Conservation (phyloP, 306 rosid genomes). For the Cucumis hystrix region DNA sequence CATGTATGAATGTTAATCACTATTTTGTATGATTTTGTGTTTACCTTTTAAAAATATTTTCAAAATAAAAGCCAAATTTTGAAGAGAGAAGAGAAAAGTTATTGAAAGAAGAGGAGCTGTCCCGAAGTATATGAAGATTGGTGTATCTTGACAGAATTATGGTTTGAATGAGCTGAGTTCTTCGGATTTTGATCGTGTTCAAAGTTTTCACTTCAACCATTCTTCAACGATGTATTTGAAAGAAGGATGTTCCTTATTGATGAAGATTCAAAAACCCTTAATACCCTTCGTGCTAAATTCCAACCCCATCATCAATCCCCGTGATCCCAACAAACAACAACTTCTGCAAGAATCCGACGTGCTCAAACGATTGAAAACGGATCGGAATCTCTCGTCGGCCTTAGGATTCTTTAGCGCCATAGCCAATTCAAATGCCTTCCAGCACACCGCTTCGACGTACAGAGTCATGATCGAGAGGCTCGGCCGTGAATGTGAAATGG, state of each 20-base stretch:
- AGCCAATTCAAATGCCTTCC: slow-evolving; percentile 48
- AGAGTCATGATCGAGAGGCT: slow-evolving; percentile 58
- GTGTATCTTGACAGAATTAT: neutral
- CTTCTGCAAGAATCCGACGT: slow-evolving; percentile 36
- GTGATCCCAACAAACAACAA: slow-evolving; percentile 11
- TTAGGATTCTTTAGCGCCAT: slow-evolving; percentile 49
- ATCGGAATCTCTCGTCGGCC: slow-evolving; percentile 23
- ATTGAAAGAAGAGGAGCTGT: neutral
- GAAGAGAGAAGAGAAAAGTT: neutral
- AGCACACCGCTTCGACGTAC: slow-evolving; percentile 60
- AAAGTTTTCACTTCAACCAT: neutral
- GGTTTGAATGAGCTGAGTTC: neutral
- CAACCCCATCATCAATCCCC: slow-evolving; percentile 24
- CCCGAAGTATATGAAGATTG: neutral
- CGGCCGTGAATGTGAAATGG: slow-evolving; percentile 31
- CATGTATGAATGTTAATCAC: too few relatives aligned
- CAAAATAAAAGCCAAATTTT: too few relatives aligned
- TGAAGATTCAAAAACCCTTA: slow-evolving; percentile 46
- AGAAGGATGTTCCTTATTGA: slow-evolving; percentile 48
- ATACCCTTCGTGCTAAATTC: slow-evolving; percentile 49
- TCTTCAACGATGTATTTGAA: slow-evolving; percentile 41
- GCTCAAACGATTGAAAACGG: slow-evolving; percentile 21
- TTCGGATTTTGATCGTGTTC: neutral
- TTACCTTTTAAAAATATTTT: too few relatives aligned
- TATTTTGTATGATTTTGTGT: too few relatives aligned